Evolutionary conservation across 768 basidiomycete species (phyloP).

Genomic region (Termitomyces sp.): DNA sequence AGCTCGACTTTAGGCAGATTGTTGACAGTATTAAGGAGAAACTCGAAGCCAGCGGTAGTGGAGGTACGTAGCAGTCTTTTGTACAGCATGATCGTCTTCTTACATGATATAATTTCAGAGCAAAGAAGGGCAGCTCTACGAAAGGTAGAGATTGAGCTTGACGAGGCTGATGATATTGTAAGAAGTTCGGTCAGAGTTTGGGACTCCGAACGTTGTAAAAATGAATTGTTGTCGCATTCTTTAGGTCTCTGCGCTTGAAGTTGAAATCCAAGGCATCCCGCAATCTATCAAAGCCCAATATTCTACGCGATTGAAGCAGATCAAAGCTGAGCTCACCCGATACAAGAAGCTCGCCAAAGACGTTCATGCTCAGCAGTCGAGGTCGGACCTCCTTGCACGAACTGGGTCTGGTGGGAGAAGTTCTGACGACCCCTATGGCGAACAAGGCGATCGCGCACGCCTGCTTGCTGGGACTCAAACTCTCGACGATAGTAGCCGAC

Average conservation of each 20-base stretch:
- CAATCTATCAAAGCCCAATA: constrained; percentile 75
- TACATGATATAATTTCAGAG: constrained; percentile 48
- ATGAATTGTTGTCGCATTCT: background rate
- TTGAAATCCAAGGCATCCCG: constrained; percentile 90
- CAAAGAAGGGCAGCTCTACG: constrained; percentile 77
- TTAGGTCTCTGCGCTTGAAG: constrained; percentile 93
- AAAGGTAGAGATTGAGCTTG: constrained; percentile 83
- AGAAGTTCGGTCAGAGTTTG: constrained; percentile 19
- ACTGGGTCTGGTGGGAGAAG: constrained; percentile 13
- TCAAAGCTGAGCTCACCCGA: constrained; percentile 67
- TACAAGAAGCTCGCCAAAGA: constrained; percentile 81
- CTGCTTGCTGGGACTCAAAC: constrained; percentile 69
- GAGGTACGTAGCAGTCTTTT: constrained; percentile 18
- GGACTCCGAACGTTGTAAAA: background rate
- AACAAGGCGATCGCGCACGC: constrained; percentile 63
- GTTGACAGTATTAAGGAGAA: constrained; percentile 67
- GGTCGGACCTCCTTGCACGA: constrained; percentile 56
- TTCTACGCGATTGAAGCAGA: constrained; percentile 58
- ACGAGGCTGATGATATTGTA: constrained; percentile 94
- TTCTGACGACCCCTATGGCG: constrained; percentile 73
- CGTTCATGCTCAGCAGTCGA: constrained; percentile 41
- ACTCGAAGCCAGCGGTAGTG: constrained; percentile 66
- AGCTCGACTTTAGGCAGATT: constrained; percentile 78
- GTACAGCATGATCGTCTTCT: background rate
- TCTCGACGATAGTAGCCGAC: constrained; percentile 68